phyloP scores from a whole-genome alignment of 371 early-diverging fungal genomes.

The Sporodiniella umbellata region DNA sequence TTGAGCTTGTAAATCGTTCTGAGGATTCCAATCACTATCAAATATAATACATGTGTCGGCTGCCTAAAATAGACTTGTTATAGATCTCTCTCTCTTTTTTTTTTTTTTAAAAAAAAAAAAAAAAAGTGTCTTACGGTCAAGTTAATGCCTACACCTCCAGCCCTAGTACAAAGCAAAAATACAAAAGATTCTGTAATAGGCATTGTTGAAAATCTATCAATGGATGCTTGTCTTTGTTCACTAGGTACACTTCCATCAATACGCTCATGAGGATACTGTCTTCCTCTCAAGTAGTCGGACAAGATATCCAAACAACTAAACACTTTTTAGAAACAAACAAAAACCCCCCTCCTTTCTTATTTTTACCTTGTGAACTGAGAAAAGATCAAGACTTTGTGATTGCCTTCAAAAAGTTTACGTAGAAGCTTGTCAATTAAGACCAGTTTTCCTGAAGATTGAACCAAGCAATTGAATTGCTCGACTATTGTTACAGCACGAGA shows the following conservation, averaged over 20 bases:
- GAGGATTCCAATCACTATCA: conserved; percentile 97
- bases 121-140: conserved; percentile 45
- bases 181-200: conserved; percentile 73
- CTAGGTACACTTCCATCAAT: conserved; percentile 90
- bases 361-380: conserved; percentile 85
- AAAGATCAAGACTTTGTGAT: conserved; percentile 92
- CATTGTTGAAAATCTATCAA: conserved; percentile 85
- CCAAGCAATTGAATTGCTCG: conserved; percentile 68
- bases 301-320: conserved; percentile 39
- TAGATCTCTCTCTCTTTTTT: not conserved
- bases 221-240: conserved; percentile 87
- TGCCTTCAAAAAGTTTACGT: conserved; percentile 68
- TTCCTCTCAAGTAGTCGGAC: conserved; percentile 79
- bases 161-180: conserved; percentile 81
- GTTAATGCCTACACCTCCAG: conserved; percentile 94
- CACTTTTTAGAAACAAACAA: not conserved
- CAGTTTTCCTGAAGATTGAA: conserved; percentile 88
- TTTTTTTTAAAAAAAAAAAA: too few relatives aligned
- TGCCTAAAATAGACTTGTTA: conserved; percentile 30
- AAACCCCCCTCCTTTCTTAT: too few relatives aligned
- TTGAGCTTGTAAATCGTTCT: conserved; percentile 94
- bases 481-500: conserved; percentile 51
- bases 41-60: conserved; percentile 94
- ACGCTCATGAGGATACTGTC: conserved; percentile 75
- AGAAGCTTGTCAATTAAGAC: conserved; percentile 83